Conservation (phyloP, 257 asterid genomes). For the Nicotiana attenuata region DNA sequence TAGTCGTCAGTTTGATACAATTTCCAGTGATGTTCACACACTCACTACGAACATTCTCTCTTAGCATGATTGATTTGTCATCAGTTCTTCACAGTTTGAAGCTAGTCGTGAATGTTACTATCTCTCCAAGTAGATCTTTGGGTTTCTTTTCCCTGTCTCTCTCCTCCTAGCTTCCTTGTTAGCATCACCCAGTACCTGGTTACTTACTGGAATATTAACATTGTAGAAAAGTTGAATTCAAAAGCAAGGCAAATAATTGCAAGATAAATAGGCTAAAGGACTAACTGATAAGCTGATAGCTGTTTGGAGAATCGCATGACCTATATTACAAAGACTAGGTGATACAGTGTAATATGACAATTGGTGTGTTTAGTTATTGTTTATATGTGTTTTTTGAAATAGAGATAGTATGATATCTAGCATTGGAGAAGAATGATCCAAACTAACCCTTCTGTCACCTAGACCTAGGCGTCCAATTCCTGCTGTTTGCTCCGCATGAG, state of each 20-base stretch:
- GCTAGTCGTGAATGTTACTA: not conserved
- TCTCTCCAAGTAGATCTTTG: not conserved
- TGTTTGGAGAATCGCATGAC: not conserved
- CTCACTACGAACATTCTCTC: not conserved
- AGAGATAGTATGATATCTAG: not conserved
- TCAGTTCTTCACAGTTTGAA: not conserved
- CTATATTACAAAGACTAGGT: not conserved
- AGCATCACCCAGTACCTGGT: not conserved
- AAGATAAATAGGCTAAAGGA: not conserved
- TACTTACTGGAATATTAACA: not conserved
- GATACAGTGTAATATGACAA: not conserved
- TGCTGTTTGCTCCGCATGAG: not conserved
- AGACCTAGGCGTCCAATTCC: not conserved
- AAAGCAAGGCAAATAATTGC: not conserved
- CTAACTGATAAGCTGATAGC: not conserved
- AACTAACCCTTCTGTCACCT: not conserved
- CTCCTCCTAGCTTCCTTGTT: not conserved
- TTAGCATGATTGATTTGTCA: not conserved
- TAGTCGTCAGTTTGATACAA: not conserved
- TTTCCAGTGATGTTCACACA: not conserved
- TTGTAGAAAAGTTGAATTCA: not conserved
- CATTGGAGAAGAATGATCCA: not conserved
- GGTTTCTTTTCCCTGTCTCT: not conserved
- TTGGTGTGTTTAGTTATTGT: not conserved
- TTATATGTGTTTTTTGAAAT: not conserved